Evolutionary conservation across 2,329 filamentous ascomycete species (phyloP).

Genomic region (Pseudogymnoascus pannorum): DNA sequence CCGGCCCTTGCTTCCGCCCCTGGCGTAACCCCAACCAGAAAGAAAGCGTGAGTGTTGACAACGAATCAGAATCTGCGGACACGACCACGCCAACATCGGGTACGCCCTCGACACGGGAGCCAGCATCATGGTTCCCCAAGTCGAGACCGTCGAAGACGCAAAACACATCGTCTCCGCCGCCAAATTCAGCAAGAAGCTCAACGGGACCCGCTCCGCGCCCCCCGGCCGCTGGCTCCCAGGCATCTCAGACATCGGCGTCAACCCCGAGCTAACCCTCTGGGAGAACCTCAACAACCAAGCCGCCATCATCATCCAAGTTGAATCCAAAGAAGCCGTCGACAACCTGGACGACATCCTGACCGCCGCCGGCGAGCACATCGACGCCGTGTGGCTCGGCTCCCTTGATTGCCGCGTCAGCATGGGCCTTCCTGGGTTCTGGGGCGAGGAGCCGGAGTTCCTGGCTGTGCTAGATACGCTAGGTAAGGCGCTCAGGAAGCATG

Average conservation of each 20-base stretch:
- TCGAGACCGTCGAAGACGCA: constrained; percentile 41
- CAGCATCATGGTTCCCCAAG: constrained; percentile 40
- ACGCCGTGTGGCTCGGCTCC: constrained; percentile 40
- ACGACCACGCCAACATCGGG: constrained; percentile 40
- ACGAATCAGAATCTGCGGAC: constrained; percentile 33
- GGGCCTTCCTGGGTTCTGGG: constrained; percentile 32
- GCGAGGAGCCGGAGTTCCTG: constrained; percentile 36
- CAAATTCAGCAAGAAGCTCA: constrained; percentile 36
- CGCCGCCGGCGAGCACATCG: constrained; percentile 36
- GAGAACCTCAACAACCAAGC: constrained; percentile 39
- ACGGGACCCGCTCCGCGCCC: constrained; percentile 39
- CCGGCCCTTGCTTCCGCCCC: not conserved
- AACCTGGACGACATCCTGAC: constrained; percentile 45
- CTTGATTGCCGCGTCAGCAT: constrained; percentile 40
- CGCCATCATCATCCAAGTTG: constrained; percentile 43
- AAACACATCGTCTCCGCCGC: constrained; percentile 36
- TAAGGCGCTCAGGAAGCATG: constrained; percentile 37
- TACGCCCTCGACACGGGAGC: constrained; percentile 43
- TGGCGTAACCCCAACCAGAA: not conserved
- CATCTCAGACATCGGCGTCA: constrained; percentile 32
- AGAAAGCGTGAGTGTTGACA: not conserved
- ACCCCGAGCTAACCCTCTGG: constrained; percentile 30
- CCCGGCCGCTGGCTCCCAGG: constrained; percentile 36
- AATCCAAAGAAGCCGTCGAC: constrained; percentile 35
- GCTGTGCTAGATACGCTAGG: constrained; percentile 33